Conservation (phyloP, 768 basidiomycete species). For the Dacryopinax primogenitus region DNA sequence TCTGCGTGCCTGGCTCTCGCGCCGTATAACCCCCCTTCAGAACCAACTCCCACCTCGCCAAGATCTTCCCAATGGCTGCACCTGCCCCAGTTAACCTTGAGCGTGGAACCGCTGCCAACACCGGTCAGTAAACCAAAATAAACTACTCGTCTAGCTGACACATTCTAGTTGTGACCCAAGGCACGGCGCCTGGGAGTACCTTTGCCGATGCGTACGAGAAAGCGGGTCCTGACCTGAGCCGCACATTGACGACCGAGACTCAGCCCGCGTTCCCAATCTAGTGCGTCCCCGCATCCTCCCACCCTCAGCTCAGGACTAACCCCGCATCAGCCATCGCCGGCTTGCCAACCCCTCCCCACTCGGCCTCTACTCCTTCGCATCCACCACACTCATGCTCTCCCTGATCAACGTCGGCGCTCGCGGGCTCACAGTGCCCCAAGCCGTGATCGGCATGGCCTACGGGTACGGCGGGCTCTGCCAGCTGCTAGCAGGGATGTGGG, state of each 20-base stretch:
- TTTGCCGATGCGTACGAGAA: not conserved
- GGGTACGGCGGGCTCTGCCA: conserved; percentile 17
- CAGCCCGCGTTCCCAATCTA: not conserved
- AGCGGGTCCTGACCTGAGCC: not conserved
- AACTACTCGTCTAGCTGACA: not conserved
- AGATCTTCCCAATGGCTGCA: not conserved
- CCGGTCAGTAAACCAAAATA: not conserved
- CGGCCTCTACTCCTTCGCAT: not conserved
- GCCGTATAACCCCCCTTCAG: not conserved
- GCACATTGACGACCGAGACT: not conserved
- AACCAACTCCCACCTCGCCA: not conserved
- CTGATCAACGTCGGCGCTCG: not conserved
- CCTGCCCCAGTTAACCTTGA: not conserved
- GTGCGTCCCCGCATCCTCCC: not conserved
- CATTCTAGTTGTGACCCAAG: not conserved
- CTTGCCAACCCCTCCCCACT: conserved; percentile 1
- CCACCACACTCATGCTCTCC: not conserved
- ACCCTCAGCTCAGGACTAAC: not conserved
- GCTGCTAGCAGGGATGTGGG: conserved; percentile 20
- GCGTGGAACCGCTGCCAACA: not conserved
- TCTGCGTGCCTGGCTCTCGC: not conserved
- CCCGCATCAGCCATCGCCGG: not conserved
- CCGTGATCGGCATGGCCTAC: not conserved
- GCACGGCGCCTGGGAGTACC: not conserved
- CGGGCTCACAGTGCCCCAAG: not conserved